Evolutionary conservation across 352 stramenopile genomes (phyloP).

Genomic region (Phytophthora brassicae): DNA sequence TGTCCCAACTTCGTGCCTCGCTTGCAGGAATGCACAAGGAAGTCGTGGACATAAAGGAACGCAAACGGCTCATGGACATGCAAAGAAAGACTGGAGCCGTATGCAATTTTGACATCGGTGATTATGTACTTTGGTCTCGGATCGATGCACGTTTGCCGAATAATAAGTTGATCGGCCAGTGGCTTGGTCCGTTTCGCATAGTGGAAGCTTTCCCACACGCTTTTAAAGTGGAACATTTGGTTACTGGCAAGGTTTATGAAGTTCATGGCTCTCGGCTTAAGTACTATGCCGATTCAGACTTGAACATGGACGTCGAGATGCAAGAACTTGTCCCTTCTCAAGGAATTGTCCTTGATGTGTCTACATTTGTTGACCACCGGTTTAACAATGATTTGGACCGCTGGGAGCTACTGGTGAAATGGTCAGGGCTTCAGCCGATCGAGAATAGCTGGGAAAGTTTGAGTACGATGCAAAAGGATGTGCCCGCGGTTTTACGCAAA

Average conservation of each 20-base stretch:
- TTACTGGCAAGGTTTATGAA: constrained; percentile 1
- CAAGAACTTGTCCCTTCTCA: constrained; percentile 3
- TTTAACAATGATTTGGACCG: background rate
- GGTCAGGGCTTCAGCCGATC: background rate
- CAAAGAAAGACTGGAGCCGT: background rate
- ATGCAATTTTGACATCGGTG: constrained; percentile 15
- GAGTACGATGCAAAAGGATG: background rate
- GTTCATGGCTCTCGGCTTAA: constrained; percentile 6
- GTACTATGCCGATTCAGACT: background rate
- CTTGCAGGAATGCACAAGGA: constrained; percentile 1
- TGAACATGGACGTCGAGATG: constrained; percentile 7
- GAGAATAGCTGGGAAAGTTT: background rate
- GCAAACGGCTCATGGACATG: background rate
- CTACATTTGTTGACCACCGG: background rate
- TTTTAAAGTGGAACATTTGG: constrained; percentile 19
- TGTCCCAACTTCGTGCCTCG: background rate
- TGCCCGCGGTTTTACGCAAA: background rate
- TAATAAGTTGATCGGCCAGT: constrained; percentile 22
- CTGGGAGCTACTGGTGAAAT: constrained; percentile 2
- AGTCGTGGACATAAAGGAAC: background rate
- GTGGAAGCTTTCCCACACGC: background rate
- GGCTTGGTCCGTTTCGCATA: constrained; percentile 20
- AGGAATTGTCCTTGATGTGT: constrained; percentile 6
- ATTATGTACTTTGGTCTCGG: constrained; percentile 17
- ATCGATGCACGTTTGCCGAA: constrained; percentile 12